Conservation (phyloP, 163 green algal species). For the Chlorella variabilis region DNA sequence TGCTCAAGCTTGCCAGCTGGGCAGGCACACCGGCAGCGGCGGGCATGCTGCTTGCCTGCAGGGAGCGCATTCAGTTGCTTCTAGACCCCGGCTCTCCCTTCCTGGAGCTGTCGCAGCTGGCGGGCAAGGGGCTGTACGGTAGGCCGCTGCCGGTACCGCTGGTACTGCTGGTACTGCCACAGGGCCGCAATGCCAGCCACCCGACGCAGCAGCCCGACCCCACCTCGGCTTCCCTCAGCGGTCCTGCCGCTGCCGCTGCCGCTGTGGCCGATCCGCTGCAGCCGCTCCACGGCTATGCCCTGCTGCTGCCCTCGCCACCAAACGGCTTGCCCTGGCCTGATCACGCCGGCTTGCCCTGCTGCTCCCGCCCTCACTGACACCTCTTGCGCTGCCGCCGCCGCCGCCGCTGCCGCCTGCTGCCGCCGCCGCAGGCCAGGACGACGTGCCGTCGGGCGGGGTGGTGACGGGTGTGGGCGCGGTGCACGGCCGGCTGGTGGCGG, state of each 20-base stretch:
- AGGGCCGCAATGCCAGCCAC: too few species aligned
- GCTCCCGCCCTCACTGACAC: background rate
- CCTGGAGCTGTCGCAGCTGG: conserved; percentile 86
- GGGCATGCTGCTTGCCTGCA: background rate
- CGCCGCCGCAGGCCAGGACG: conserved; percentile 68
- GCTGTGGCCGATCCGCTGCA: too few species aligned
- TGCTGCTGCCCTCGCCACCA: too few species aligned
- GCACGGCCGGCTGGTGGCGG: conserved; percentile 69
- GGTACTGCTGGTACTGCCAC: too few species aligned
- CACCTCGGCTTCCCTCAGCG: too few species aligned
- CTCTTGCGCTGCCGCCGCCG: background rate
- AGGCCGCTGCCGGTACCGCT: conserved; percentile 28
- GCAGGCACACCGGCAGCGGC: background rate
- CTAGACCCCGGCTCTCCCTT: conserved; percentile 88
- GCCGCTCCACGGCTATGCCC: too few species aligned
- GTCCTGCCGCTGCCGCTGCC: too few species aligned
- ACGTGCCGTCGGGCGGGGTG: conserved; percentile 84
- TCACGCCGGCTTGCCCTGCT: background rate
- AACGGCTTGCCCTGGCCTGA: background rate
- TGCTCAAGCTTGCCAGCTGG: too few species aligned
- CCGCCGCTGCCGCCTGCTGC: background rate
- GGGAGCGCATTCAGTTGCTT: conserved; percentile 80
- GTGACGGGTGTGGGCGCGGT: conserved; percentile 90
- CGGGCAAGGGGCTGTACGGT: conserved; percentile 86
- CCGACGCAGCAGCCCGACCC: too few species aligned